Percentiles rank a stretch among this genome's conserved stretches.
Evolutionary conservation across 2,329 filamentous ascomycete genomes (phyloP).

Genomic region (Paecilomyces sp.): DNA sequence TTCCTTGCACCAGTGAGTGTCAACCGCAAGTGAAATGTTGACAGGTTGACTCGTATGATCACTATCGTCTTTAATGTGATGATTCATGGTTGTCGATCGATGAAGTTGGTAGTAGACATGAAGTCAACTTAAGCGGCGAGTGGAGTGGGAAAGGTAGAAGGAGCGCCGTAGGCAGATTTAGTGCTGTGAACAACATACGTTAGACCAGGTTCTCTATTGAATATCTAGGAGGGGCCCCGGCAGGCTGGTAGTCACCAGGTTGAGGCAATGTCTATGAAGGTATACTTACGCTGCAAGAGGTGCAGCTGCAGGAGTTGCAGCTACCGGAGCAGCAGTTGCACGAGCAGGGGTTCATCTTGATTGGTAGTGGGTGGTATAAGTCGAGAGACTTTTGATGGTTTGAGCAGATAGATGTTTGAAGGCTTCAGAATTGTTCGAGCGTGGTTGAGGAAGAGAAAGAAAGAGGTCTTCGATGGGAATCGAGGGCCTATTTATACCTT

Average conservation of each 20-base stretch:
- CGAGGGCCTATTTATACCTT: background rate
- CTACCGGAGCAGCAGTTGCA: constrained; percentile 34
- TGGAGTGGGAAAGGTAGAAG: background rate
- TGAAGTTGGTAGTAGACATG: background rate
- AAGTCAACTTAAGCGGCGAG: background rate
- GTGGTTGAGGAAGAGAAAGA: background rate
- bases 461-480: background rate
- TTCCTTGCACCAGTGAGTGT: background rate
- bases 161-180: background rate
- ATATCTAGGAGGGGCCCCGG: background rate
- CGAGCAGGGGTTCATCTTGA: constrained; percentile 31
- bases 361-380: constrained; percentile 4
- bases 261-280: too few species aligned
- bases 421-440: background rate
- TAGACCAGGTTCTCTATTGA: background rate
- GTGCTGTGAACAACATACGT: background rate
- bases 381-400: background rate
- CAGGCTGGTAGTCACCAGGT: background rate
- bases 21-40: background rate
- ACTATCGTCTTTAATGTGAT: background rate
- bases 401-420: background rate
- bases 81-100: background rate
- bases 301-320: constrained; percentile 33
- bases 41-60: background rate
- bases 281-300: constrained; percentile 25